Evolutionary conservation across 805 yeast genomes (phyloP), one percentile per base, ranked within the genome.

Genomic region (Myxozyma nipponensis): DNA sequence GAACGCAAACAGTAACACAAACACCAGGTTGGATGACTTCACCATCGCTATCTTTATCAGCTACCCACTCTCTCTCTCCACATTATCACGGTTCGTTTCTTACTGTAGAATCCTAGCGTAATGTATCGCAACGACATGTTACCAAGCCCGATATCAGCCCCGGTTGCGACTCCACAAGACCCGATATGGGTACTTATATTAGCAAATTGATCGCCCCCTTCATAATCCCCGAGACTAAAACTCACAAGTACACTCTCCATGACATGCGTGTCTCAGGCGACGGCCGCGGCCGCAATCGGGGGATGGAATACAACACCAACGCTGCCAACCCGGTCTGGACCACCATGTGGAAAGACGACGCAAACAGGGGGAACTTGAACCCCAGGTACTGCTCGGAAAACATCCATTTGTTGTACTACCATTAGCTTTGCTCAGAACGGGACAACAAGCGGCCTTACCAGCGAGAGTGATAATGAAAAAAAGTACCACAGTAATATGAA

Each of bases 351-450:
- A 83, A 75, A 3, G 90, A 74, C 0, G 98, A 93, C 46, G 90
- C 79, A 25, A 90, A 69, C 21, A 93, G 77, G 1, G 98, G 98
- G 64, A 81, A 93, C 28, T 80, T 78, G 61, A 93, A 83, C 63
- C 86, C 79, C 49, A 90, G 72, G 18, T 87, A 84, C 7, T 77
- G 74, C 4, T 68, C 65, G 36, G 91, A 90, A 71, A 91, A 93
- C 97, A 91, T 91, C 97, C 97, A 89, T 70, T 90, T 90, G 73
- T 93, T 93, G 71, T 91, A 93, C 26, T 86, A 67, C n/a, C 24
- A 24, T 10, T 22, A 15, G 40, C 22, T 28, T 7, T n/a, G 10
- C 7, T n/a, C 15, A 17, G 21, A 21, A 23, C 22, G 4, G 7
- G 18, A 15, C 17, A 23, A 6, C 13, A 21, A 19, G 38, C 37